Base-by-base conservation (phyloP, 441 rosid species). In the Euphorbia schlechtendalii region DNA sequence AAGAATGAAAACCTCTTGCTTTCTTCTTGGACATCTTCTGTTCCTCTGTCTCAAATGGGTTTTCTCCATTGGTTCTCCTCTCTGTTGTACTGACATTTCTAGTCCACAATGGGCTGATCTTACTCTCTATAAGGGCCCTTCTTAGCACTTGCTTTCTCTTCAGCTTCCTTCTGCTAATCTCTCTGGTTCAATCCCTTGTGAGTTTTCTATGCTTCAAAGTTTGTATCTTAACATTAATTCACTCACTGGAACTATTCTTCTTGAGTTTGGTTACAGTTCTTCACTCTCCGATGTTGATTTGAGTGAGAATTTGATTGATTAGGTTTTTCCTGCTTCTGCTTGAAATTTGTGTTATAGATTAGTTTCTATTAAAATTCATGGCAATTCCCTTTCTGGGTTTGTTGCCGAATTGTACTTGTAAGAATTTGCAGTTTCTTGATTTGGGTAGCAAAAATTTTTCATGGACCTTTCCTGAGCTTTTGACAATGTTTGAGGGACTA, bases 111-210 rank as follows among this genome's bases (percentile, higher is more conserved):
- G 91, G 97, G 65, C 90, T 18, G 87, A 84, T 71, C 62, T 70
- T 38, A 73, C 99, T 66, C 86, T 90, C 56, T 81, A 62, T 68
- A 84, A 77, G 65, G 90, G 87, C 81, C 88, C 96, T 5, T 84
- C 93, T 51, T 77, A 90, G 66, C 95, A 78, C 81, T 80, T 93
- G 68, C 75, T 80, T 71, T 84, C 97, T 48, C 88, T 93, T 15
- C 92, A 82, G 79, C 95, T 93, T 9, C 99, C 99, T 17, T 90
- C 99, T 49, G 99, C 99, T 70, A 90, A 90, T 71, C 95, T 93
- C 77, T 69, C 95, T 45, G 99, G 99, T 36, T 79, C 89, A 8
- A 85, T 93, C 15, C 96, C 99, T 70, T 91, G 87, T 63, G 90
- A 81, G 81, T 83, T 93, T 76, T 84, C 96, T 52, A 78, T 88